Evolutionary conservation across 345 rosid genomes (phyloP).

Genomic region (Isatis tinctoria): DNA sequence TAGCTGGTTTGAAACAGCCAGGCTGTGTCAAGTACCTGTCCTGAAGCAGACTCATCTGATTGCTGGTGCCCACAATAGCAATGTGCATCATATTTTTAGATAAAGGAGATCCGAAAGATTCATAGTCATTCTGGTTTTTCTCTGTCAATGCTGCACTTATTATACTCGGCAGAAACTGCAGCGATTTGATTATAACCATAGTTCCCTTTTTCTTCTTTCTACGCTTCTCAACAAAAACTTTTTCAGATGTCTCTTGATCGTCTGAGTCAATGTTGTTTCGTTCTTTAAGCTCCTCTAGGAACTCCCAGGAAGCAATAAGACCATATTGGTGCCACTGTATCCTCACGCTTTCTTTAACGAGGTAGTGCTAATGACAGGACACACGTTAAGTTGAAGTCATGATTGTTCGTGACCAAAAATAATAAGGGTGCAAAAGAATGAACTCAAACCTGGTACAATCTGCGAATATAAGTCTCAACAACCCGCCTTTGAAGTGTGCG

Average conservation of each 20-base stretch:
- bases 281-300: conserved; percentile 79
- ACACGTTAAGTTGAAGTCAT: conserved; percentile 17
- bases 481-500: conserved; percentile 96
- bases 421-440: conserved; percentile 2
- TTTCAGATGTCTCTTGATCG: conserved; percentile 42
- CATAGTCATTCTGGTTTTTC: conserved; percentile 53
- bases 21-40: conserved; percentile 58
- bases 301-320: conserved; percentile 97
- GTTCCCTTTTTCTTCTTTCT: conserved; percentile 79
- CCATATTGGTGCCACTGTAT: conserved; percentile 98
- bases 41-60: conserved; percentile 94
- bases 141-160: conserved; percentile 69
- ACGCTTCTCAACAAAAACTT: conserved; percentile 57
- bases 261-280: conserved; percentile 48
- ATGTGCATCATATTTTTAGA: conserved; percentile 78
- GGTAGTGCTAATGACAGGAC: conserved; percentile 67
- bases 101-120: conserved; percentile 30
- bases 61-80: conserved; percentile 82
- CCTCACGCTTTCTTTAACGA: conserved; percentile 86
- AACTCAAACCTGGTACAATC: conserved; percentile 75
- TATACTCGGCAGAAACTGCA: conserved; percentile 71
- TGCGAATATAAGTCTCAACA: conserved; percentile 87
- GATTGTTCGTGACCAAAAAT: neutral
- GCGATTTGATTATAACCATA: conserved; percentile 91
- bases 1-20: neutral